Evolutionary conservation across 192 early-diverging fungal genomes (phyloP).

Genomic region (Coemansia sp.): DNA sequence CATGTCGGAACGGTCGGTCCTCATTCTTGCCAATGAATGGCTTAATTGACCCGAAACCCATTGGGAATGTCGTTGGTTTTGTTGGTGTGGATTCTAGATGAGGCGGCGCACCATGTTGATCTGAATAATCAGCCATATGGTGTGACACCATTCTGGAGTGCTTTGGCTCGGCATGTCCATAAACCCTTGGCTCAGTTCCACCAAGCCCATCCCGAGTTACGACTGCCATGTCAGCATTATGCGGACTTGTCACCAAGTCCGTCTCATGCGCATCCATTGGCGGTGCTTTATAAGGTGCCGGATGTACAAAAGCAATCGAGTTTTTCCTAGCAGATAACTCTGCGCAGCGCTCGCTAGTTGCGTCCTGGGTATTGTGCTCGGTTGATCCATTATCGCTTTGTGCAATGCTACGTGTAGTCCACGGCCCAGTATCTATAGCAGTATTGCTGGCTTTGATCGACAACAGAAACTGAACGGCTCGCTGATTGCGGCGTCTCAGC

Average conservation of each 20-base stretch:
- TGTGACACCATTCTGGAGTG: conserved; percentile 12
- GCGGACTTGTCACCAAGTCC: background rate
- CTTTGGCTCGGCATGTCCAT: background rate
- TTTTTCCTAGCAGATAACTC: background rate
- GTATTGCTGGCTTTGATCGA: conserved; percentile 40
- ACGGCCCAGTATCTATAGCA: conserved; percentile 2
- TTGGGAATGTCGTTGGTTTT: conserved; percentile 17
- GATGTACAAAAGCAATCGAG: background rate
- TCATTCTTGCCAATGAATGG: conserved; percentile 38
- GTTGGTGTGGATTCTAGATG: background rate
- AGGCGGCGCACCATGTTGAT: background rate
- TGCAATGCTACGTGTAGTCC: background rate
- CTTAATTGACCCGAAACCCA: conserved; percentile 45
- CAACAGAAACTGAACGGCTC: conserved; percentile 27
- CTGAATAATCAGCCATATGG: conserved; percentile 8
- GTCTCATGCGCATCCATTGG: background rate
- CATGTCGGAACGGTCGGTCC: conserved; percentile 12
- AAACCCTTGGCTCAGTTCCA: background rate
- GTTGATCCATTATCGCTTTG: background rate
- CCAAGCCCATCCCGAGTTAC: background rate
- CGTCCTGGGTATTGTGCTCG: background rate
- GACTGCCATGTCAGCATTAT: background rate
- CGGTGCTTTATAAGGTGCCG: background rate
- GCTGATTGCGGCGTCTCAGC: conserved; percentile 26
- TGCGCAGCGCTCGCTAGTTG: background rate